Conservation (phyloP, 805 yeast species). For the Metschnikowia vanudenii region DNA sequence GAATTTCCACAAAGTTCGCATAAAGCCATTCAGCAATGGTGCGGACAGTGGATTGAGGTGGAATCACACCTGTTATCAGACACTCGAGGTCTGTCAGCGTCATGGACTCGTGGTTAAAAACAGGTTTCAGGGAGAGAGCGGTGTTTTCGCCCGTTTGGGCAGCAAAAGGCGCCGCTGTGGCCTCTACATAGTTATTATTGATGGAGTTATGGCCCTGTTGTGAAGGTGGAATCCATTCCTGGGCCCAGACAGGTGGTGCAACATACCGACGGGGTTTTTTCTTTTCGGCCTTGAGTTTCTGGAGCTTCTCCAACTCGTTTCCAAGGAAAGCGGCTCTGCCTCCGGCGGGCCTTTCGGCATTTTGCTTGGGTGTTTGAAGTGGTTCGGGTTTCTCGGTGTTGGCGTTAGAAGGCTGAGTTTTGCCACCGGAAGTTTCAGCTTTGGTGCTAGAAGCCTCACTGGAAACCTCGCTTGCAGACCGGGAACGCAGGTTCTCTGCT, state of each 20-base stretch:
- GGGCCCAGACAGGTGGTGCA: conserved; percentile 82
- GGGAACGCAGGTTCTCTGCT: not conserved
- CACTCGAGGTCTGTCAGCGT: conserved; percentile 41
- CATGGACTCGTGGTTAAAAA: conserved; percentile 32
- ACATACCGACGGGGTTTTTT: conserved; percentile 60
- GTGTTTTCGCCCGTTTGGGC: conserved; percentile 10
- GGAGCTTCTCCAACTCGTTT: conserved; percentile 27
- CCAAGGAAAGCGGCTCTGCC: not conserved
- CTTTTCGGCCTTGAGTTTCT: conserved; percentile 20
- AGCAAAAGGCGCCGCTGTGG: not conserved
- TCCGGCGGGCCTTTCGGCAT: no score
- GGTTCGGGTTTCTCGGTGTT: no score
- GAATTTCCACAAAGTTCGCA: conserved; percentile 70
- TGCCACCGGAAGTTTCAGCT: not conserved
- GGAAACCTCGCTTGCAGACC: no score
- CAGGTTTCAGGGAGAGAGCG: conserved; percentile 16
- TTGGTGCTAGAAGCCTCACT: no score
- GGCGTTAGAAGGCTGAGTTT: not conserved
- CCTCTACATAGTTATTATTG: not conserved
- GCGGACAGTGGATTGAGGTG: conserved; percentile 77
- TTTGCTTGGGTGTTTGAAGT: no score
- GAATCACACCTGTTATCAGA: conserved; percentile 71
- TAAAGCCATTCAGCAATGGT: conserved; percentile 87
- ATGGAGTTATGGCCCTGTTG: conserved; percentile 9
- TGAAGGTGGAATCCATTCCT: conserved; percentile 48